Evolutionary conservation across 2,329 filamentous ascomycete species (phyloP).

Genomic region (Arachnomyces sp.): DNA sequence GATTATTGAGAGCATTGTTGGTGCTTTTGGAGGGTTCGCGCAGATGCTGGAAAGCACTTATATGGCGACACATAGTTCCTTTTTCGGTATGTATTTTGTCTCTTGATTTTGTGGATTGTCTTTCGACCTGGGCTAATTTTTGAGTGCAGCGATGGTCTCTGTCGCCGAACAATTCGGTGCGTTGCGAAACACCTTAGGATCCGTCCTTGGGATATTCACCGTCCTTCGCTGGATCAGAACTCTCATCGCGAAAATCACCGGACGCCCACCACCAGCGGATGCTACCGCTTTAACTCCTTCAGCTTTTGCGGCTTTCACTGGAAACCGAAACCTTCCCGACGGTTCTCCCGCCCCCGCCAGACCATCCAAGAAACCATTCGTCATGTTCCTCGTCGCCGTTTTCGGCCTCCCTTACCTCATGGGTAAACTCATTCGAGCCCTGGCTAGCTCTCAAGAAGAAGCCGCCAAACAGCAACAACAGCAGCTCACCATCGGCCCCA

Average conservation of each 20-base stretch:
- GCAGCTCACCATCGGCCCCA: conserved; percentile 46
- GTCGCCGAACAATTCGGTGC: conserved; percentile 97
- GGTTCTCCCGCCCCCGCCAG: conserved; percentile 60
- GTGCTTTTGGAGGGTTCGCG: conserved; percentile 92
- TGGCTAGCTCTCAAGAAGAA: conserved; percentile 78
- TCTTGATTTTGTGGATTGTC: conserved; percentile 2
- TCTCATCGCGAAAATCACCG: conserved; percentile 83
- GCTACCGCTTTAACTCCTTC: conserved; percentile 80
- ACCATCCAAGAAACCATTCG: conserved; percentile 87
- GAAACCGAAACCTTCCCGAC: conserved; percentile 51
- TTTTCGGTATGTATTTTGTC: conserved; percentile 68
- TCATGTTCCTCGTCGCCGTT: conserved; percentile 90
- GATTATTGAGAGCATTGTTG: conserved; percentile 94
- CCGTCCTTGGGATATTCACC: conserved; percentile 90
- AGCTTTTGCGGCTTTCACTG: conserved; percentile 84
- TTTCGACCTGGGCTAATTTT: conserved; percentile 10
- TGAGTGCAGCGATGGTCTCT: conserved; percentile 75
- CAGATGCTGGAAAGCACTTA: conserved; percentile 99
- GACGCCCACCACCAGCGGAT: conserved; percentile 80
- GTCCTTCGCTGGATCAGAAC: conserved; percentile 91
- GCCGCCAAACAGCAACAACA: conserved; percentile 50
- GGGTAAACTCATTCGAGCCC: conserved; percentile 83
- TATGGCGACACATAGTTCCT: conserved; percentile 98
- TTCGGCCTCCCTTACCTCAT: conserved; percentile 95
- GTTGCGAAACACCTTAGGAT: conserved; percentile 85